A percentile compares a stretch with the other conserved stretches of the same genome.
Evolutionary conservation across 2,329 filamentous ascomycete genomes (phyloP).

Genomic region (Neofusicoccum parvum): DNA sequence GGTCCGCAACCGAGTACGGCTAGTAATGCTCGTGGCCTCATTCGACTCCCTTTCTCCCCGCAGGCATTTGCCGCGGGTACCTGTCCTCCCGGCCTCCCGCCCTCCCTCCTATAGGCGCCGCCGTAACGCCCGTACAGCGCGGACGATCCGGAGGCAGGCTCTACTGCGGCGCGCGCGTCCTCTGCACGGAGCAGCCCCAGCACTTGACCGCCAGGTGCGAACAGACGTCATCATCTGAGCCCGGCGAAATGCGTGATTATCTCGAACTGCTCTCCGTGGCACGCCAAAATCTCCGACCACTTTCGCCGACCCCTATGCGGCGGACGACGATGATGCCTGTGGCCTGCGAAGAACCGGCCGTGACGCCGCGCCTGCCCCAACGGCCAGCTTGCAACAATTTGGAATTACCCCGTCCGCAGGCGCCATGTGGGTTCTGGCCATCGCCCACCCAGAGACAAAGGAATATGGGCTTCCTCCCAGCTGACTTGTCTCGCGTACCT

Average conservation of each 20-base stretch:
- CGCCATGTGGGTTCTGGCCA: slow-evolving; percentile 7
- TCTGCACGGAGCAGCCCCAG: slow-evolving; percentile 10
- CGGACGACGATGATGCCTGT: background rate
- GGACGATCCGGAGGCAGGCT: slow-evolving; percentile 11
- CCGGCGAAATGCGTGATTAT: slow-evolving; percentile 16
- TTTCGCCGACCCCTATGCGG: slow-evolving; percentile 15
- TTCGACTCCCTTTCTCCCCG: background rate
- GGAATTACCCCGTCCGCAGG: background rate
- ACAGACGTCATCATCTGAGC: slow-evolving; percentile 6
- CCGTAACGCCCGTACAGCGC: background rate
- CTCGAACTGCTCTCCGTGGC: background rate
- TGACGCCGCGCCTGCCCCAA: background rate
- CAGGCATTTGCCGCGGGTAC: background rate
- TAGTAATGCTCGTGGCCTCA: background rate
- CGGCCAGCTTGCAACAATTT: slow-evolving; percentile 9
- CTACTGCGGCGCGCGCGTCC: slow-evolving; percentile 1
- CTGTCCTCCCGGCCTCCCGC: background rate
- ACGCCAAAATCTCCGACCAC: slow-evolving; percentile 3
- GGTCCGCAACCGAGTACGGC: slow-evolving; percentile 11
- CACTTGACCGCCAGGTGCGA: slow-evolving; percentile 12
- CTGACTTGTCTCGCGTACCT: slow-evolving; percentile 19
- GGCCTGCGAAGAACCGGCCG: background rate
- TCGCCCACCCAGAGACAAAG: slow-evolving; percentile 9
- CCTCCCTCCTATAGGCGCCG: background rate
- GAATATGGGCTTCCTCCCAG: slow-evolving; percentile 7